Conservation (phyloP, 768 basidiomycete genomes). For the Psilocybe azurescens region DNA sequence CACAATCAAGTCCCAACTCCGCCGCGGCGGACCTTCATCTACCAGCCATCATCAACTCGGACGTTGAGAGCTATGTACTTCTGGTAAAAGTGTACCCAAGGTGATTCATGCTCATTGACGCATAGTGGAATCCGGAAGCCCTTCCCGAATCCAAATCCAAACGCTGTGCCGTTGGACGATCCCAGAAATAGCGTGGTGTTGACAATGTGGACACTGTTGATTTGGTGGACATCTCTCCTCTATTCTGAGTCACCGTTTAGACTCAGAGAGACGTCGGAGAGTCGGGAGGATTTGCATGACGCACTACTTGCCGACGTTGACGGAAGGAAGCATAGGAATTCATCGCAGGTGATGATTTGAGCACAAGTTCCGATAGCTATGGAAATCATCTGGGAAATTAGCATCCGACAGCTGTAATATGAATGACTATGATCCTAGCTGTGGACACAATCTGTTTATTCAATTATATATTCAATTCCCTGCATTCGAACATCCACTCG, state of each 20-base stretch:
- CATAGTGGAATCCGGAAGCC: not conserved
- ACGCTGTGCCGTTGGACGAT: not conserved
- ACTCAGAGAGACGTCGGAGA: not conserved
- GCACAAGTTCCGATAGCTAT: not conserved
- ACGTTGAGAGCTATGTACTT: not conserved
- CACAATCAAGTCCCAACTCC: not conserved
- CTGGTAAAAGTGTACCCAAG: not conserved
- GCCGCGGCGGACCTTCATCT: not conserved
- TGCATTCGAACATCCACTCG: too few species aligned
- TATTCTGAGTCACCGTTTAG: too few species aligned
- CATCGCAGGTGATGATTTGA: not conserved
- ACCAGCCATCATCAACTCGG: not conserved
- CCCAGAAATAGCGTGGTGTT: too few species aligned
- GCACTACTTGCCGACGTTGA: not conserved
- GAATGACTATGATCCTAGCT: too few species aligned
- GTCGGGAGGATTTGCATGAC: not conserved
- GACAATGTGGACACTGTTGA: too few species aligned
- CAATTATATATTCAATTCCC: too few species aligned
- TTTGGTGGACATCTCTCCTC: too few species aligned
- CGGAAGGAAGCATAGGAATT: not conserved
- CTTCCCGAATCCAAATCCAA: not conserved
- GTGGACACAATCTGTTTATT: too few species aligned
- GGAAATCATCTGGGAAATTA: not conserved
- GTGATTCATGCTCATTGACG: not conserved
- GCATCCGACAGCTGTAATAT: not conserved